Evolutionary conservation across 2,329 filamentous ascomycete species (phyloP), one percentile per base, ranked within the genome.

Genomic region (Paraconiothyrium brasiliense): DNA sequence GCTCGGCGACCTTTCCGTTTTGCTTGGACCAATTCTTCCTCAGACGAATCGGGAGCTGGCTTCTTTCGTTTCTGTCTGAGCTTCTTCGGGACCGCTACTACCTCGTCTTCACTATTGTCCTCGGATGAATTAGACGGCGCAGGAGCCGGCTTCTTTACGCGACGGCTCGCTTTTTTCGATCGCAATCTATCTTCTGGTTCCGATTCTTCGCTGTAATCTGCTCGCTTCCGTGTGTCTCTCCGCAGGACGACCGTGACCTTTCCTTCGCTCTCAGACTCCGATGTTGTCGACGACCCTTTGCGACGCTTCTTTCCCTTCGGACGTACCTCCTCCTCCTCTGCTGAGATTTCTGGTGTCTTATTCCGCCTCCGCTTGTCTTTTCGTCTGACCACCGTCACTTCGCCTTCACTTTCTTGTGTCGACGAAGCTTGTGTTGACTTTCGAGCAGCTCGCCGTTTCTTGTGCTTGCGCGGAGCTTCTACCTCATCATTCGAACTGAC

Each of bases 361-460:
- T 46, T 58, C 3, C 55, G 24, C n/a, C 56, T 55, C 27, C 58
- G 58, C 13, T 59, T 59, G n/a, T 60, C 58, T 9, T 49, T 58
- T 41, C 59, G 65, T 10, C 50, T 64, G 9, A 63, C 61, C 34
- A 54, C 58, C 22, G 54, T 49, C 2, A 39, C 56, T 27, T 67
- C 59, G 16, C 65, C 63, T 27, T 65, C 65, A 7, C 37, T 58
- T 27, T 62, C 61, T 16, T 35, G 11, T 5, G 39, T n/a, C n/a
- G 49, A 52, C 8, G 32, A 10, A 41, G 11, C 34, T 1, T 61
- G 24, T 9, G 51, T 52, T 22, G 61, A 55, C 22, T 54, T 58
- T 14, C 60, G 58, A 22, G 58, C 60, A 24, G 52, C 32, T 48
- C 57, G 65, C 10, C 60, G 60, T 24, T 66, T 55, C 24, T 11